Evolutionary conservation across 306 rosid species (phyloP), one percentile per base, ranked within the genome.

Genomic region (Amphicarpaea edgeworthii): DNA sequence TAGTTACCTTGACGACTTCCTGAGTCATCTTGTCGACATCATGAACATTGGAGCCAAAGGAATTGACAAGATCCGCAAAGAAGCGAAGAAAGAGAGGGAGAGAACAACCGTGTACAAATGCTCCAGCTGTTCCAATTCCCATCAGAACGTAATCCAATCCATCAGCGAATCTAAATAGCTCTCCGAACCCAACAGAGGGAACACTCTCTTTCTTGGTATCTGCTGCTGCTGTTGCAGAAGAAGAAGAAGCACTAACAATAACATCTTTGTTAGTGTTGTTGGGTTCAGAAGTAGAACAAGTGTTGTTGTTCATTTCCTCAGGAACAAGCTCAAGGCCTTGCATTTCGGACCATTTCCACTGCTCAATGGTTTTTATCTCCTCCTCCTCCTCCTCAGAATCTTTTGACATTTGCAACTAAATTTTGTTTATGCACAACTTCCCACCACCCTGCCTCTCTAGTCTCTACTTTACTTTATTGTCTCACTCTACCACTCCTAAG

Each of bases 321-420:
- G 84, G 47, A 9, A 83, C 76, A 11, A 95, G 99, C 87, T 92
- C 97, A 79, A 95, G 91, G 40, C 99, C 99, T 85, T 95, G 99
- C 99, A 95, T 92, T 88, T 95, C 99, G 12, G 99, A 86, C 99
- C 99, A 95, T 95, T 85, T 90, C 99, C 99, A 95, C 86, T 95
- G 88, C 92, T 95, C 99, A 79, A 55, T 69, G 75, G 89, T 86
- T 86, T 94, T 92, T 83, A 87, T 87, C 85, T 93, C 98, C n/a
- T n/a, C n/a, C n/a, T n/a, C n/a, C n/a, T n/a, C n/a, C n/a, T n/a
- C n/a, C 81, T 87, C 79, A 83, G 87, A 87, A 73, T 92, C 90
- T 90, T 89, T 90, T 91, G 98, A 89, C 98, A 93, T 93, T 89
- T 86, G 90, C 77, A 64, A 78, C 85, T 81, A 28, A 28, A 28